phyloP scores from a whole-genome alignment of 148 eudicot genomes.

The Rhododendron molle region DNA sequence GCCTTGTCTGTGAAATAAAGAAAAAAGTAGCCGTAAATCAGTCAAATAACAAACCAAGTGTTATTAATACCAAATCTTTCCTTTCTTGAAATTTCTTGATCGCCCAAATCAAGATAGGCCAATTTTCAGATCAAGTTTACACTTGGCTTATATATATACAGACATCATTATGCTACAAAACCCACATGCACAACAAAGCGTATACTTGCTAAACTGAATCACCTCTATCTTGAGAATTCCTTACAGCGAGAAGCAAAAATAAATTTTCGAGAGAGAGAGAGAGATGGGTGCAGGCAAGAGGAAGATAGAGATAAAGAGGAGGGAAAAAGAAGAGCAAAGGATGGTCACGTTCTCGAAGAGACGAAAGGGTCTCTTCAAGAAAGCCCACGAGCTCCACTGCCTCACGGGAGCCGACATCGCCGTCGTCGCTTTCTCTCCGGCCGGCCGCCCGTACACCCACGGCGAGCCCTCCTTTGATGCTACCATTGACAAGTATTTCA shows the following conservation, averaged over 20 bases:
- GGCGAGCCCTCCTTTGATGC: not conserved
- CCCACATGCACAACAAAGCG: too few relatives aligned
- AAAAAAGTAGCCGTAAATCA: not conserved
- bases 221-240: not conserved
- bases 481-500: not conserved
- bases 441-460: not conserved
- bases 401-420: not conserved
- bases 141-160: too few relatives aligned
- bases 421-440: not conserved
- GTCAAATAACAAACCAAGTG: not conserved
- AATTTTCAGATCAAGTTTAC: too few relatives aligned
- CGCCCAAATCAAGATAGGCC: too few relatives aligned
- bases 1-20: not conserved
- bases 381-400: not conserved
- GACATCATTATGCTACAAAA: too few relatives aligned
- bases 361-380: slow-evolving; percentile 13
- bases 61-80: not conserved
- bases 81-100: not conserved
- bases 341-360: slow-evolving; percentile 11
- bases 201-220: too few relatives aligned
- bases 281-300: slow-evolving; percentile 8
- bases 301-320: slow-evolving; percentile 1
- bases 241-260: not conserved
- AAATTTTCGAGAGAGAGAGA: too few relatives aligned
- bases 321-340: not conserved